Conservation (phyloP, 2,329 filamentous ascomycete genomes). For the Rhinocladiella mackenziei region DNA sequence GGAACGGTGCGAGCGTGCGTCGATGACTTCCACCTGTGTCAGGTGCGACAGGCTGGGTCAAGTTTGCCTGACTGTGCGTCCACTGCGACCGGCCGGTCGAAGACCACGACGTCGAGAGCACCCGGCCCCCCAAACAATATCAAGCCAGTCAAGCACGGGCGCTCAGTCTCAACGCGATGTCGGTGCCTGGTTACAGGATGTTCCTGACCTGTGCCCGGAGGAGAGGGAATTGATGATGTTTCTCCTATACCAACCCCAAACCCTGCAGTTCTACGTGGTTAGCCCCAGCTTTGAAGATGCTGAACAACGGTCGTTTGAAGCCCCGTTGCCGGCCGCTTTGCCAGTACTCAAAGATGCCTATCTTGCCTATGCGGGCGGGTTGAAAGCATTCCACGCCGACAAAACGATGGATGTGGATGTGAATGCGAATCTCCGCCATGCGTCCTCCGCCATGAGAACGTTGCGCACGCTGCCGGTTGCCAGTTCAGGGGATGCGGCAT, state of each 20-base stretch:
- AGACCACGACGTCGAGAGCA: constrained; percentile 2
- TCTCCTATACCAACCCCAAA: constrained; percentile 9
- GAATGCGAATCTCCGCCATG: constrained; percentile 8
- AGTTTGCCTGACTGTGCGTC: constrained; percentile 12
- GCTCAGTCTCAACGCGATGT: constrained; percentile 1
- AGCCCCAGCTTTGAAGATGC: constrained; percentile 15
- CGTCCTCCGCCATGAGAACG: constrained; percentile 12
- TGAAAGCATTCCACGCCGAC: constrained; percentile 1
- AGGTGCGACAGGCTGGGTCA: constrained; percentile 13
- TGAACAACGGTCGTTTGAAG: constrained; percentile 9
- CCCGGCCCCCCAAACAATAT: constrained; percentile 1
- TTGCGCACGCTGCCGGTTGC: constrained; percentile 9
- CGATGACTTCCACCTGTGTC: constrained; percentile 5
- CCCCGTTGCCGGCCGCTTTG: constrained; percentile 10
- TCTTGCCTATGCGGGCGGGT: constrained; percentile 12
- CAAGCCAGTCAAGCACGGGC: constrained; percentile 4
- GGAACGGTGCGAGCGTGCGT: constrained; percentile 12
- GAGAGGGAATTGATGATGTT: constrained; percentile 13
- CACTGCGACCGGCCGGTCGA: constrained; percentile 10
- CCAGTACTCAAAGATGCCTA: constrained; percentile 18
- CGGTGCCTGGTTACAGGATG: constrained; percentile 7
- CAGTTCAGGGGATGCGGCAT: constrained; percentile 9
- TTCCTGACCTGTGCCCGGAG: constrained; percentile 6
- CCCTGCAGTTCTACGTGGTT: constrained; percentile 8
- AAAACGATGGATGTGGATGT: background rate